phyloP scores from a whole-genome alignment of 2,329 filamentous ascomycete genomes.

The Canariomyces notabilis region DNA sequence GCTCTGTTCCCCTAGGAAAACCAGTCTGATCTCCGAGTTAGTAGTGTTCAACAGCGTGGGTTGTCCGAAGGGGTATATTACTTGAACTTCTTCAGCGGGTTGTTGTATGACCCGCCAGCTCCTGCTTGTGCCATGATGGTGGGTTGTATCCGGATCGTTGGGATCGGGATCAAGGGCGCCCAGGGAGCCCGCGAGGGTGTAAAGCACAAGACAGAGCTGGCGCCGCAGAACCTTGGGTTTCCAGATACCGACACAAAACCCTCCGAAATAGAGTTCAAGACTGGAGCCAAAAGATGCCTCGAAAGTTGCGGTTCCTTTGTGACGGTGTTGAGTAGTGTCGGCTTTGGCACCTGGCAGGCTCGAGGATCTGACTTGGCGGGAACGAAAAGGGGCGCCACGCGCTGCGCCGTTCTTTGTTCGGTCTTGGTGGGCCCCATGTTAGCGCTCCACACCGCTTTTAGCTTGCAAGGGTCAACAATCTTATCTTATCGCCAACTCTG shows the following conservation, averaged over 20 bases:
- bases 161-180: conserved; percentile 21
- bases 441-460: no score
- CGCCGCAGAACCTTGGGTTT: no score
- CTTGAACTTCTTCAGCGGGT: conserved; percentile 99
- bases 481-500: conserved; percentile 21
- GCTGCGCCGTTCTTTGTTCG: not conserved
- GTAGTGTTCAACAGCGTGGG: not conserved
- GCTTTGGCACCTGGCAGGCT: conserved; percentile 9
- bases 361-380: not conserved
- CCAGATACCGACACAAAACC: no score
- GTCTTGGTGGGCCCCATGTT: conserved; percentile 22
- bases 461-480: conserved; percentile 8
- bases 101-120: conserved; percentile 83
- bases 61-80: conserved; percentile 40
- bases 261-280: no score
- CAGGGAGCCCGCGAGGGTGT: no score
- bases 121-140: conserved; percentile 71
- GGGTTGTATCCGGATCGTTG: conserved; percentile 45
- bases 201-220: no score
- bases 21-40: conserved; percentile 52
- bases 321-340: conserved; percentile 8
- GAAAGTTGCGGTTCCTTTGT: conserved; percentile 6
- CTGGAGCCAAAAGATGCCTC: no score
- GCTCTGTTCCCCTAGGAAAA: conserved; percentile 97
- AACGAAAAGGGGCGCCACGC: conserved; percentile 12